Conservation (phyloP, 257 asterid species). For the Solanum chilense region DNA sequence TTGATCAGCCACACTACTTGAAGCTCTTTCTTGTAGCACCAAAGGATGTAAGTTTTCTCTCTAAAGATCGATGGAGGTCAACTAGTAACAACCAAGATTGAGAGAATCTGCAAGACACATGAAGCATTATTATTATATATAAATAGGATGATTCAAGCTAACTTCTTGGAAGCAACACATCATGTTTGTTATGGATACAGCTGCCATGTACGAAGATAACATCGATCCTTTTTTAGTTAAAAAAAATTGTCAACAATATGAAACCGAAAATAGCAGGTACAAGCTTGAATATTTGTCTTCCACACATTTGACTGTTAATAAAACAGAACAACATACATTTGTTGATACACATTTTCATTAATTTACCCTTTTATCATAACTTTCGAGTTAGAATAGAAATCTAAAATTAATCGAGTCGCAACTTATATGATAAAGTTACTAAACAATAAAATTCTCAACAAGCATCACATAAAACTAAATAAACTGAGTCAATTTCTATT, state of each 20-base stretch:
- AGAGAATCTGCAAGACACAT: neutral
- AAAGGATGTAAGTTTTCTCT: neutral
- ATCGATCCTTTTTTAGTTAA: neutral
- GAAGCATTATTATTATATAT: neutral
- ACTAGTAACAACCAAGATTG: neutral
- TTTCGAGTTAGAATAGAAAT: too few species aligned
- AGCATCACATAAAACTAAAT: neutral
- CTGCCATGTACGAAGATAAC: constrained; percentile 10
- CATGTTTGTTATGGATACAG: constrained; percentile 5
- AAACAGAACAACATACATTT: neutral
- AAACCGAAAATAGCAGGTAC: neutral
- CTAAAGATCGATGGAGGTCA: neutral
- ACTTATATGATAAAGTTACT: neutral
- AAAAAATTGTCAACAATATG: neutral
- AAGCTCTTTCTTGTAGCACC: neutral
- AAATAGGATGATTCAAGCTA: neutral
- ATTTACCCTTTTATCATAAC: too few species aligned
- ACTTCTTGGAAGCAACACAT: constrained; percentile 1
- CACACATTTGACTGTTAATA: neutral
- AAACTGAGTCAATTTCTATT: neutral
- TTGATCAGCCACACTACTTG: neutral
- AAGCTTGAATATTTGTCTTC: neutral
- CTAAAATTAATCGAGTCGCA: neutral
- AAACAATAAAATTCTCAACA: neutral
- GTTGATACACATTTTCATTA: neutral